These are phyloP conservation scores for Candida maris DNA, from an alignment of 805 yeast species.

Conservation along the genomic window DNA sequence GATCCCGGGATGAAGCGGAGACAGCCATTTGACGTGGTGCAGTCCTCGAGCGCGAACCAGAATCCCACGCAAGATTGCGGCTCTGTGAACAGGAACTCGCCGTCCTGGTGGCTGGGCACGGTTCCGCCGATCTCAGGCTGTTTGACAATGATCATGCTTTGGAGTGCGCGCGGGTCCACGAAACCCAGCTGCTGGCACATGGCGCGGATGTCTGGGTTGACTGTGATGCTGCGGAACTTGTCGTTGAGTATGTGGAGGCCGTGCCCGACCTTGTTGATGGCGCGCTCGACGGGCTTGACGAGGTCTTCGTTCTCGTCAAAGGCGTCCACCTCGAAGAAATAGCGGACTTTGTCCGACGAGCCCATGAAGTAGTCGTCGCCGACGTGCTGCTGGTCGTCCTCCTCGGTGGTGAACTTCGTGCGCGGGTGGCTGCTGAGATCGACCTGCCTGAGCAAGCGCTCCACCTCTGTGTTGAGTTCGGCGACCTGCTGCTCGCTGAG, in stretches of 20 bases:
- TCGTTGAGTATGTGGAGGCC: constrained; percentile 60
- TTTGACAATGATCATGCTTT: constrained; percentile 75
- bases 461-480: constrained; percentile 40
- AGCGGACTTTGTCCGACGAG: constrained; percentile 65
- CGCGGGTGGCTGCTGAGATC: constrained; percentile 59
- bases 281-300: constrained; percentile 46
- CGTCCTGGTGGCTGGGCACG: constrained; percentile 79
- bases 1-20: constrained; percentile 67
- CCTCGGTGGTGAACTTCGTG: constrained; percentile 62
- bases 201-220: constrained; percentile 44
- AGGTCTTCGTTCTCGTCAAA: constrained; percentile 52
- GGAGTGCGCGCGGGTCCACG: constrained; percentile 66
- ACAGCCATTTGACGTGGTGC: constrained; percentile 65
- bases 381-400: constrained; percentile 50
- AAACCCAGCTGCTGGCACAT: constrained; percentile 53
- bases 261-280: constrained; percentile 79
- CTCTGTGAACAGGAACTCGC: constrained; percentile 63
- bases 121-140: constrained; percentile 71
- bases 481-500: constrained; percentile 40
- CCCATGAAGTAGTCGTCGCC: constrained; percentile 71
- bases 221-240: constrained; percentile 47
- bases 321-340: constrained; percentile 70
- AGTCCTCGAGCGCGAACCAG: constrained; percentile 79
- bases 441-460: constrained; percentile 42
- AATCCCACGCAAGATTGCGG: constrained; percentile 74